Evolutionary conservation across 2,329 filamentous ascomycete genomes (phyloP).

Genomic region (Sporothrix euskadiensis): DNA sequence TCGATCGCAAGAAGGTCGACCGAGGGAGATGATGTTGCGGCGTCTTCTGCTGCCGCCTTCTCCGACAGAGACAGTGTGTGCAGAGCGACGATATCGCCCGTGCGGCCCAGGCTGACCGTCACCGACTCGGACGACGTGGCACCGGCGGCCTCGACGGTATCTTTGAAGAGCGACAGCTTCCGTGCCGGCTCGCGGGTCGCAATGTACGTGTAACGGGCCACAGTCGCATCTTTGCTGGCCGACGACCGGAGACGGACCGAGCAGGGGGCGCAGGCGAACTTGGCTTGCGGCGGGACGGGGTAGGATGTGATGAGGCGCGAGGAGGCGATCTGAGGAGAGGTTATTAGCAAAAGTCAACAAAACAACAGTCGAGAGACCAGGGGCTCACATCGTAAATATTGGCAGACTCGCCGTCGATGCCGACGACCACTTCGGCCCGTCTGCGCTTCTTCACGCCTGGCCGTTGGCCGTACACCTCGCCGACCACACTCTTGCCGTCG

Average conservation of each 20-base stretch:
- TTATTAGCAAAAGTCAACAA: constrained; percentile 21
- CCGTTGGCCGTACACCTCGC: constrained; percentile 62
- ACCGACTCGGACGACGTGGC: constrained; percentile 54
- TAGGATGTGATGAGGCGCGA: constrained; percentile 66
- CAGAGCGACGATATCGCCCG: constrained; percentile 47
- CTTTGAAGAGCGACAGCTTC: constrained; percentile 61
- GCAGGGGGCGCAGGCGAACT: constrained; percentile 62
- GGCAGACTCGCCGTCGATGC: constrained; percentile 63
- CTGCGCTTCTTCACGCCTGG: constrained; percentile 59
- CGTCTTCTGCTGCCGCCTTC: not conserved
- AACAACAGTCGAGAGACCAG: not conserved
- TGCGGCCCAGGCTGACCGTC: constrained; percentile 44
- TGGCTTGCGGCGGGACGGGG: constrained; percentile 64
- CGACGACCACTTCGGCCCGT: constrained; percentile 63
- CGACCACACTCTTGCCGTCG: constrained; percentile 55
- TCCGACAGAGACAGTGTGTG: constrained; percentile 38
- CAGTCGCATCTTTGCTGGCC: constrained; percentile 44
- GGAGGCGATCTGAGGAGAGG: constrained; percentile 54
- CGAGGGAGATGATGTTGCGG: not conserved
- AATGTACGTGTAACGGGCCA: constrained; percentile 62
- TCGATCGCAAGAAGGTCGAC: constrained; percentile 58
- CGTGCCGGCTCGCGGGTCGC: constrained; percentile 53
- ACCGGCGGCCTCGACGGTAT: constrained; percentile 53
- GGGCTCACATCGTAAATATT: constrained; percentile 64
- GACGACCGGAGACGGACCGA: constrained; percentile 57